Evolutionary conservation across 2,329 filamentous ascomycete species (phyloP).

Genomic region (Penicillium psychrosexuale): DNA sequence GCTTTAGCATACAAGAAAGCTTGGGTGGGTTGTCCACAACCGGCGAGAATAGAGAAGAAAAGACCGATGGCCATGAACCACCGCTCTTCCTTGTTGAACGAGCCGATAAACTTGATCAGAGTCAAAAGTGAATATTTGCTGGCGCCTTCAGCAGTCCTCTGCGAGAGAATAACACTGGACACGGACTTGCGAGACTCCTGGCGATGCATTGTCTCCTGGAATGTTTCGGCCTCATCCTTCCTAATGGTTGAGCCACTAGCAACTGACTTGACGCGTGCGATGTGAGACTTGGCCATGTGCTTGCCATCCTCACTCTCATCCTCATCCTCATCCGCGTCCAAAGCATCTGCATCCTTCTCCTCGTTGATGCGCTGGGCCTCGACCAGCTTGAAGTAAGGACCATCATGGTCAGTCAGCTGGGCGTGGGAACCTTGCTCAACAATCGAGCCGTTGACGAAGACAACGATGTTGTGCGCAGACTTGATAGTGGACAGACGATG

Average conservation of each 20-base stretch:
- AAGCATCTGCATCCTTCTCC: constrained; percentile 43
- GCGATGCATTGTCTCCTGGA: constrained; percentile 39
- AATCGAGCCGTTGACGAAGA: constrained; percentile 81
- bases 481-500: constrained; percentile 93
- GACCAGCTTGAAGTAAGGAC: constrained; percentile 80
- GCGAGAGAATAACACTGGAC: constrained; percentile 69
- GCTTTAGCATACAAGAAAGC: constrained; percentile 87
- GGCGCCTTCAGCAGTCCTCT: constrained; percentile 50
- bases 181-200: constrained; percentile 53
- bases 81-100: constrained; percentile 74
- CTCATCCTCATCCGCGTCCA: constrained; percentile 26
- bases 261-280: constrained; percentile 34
- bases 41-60: constrained; percentile 70
- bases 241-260: constrained; percentile 27
- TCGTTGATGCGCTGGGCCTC: constrained; percentile 78
- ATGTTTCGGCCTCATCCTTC: constrained; percentile 27
- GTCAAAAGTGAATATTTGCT: constrained; percentile 67
- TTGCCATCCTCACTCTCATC: constrained; percentile 18
- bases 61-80: constrained; percentile 70
- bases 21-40: constrained; percentile 73
- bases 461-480: constrained; percentile 92
- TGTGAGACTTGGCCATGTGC: constrained; percentile 25
- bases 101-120: constrained; percentile 72
- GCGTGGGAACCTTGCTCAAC: constrained; percentile 90
- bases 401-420: constrained; percentile 65